Percentiles rank a stretch among this genome's conserved stretches.
Conservation (phyloP, 306 rosid species). For the Sicyos edulis region DNA sequence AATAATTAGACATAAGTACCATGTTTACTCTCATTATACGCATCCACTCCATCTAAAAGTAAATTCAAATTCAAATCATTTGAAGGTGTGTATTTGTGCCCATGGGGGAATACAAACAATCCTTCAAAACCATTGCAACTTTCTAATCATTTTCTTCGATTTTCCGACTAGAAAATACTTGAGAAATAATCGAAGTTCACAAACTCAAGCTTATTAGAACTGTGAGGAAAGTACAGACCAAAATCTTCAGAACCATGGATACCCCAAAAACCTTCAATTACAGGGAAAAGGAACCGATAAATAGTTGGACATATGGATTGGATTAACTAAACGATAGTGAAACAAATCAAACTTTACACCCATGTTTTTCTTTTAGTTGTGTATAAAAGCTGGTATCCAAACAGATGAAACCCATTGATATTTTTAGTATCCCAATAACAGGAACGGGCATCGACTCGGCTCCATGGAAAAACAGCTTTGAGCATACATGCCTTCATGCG, state of each 20-base stretch:
- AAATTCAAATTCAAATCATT: neutral
- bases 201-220: neutral
- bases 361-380: conserved; percentile 8
- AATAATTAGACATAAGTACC: neutral
- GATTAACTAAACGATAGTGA: neutral
- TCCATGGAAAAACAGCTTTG: conserved; percentile 20
- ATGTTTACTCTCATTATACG: no score
- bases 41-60: neutral
- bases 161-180: neutral
- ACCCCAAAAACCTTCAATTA: neutral
- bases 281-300: neutral
- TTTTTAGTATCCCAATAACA: neutral
- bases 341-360: conserved; percentile 27
- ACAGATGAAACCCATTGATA: conserved; percentile 31
- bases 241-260: neutral
- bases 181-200: neutral
- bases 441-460: conserved; percentile 24
- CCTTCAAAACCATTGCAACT: neutral
- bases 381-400: conserved; percentile 30
- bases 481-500: conserved; percentile 7
- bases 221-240: conserved; percentile 1
- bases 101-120: neutral
- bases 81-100: neutral
- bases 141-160: neutral
- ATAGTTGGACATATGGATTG: neutral